Percentiles rank a stretch among this genome's conserved stretches.
phyloP scores from a whole-genome alignment of 1,284 basidiomycete species.

The Leccinum laetum region DNA sequence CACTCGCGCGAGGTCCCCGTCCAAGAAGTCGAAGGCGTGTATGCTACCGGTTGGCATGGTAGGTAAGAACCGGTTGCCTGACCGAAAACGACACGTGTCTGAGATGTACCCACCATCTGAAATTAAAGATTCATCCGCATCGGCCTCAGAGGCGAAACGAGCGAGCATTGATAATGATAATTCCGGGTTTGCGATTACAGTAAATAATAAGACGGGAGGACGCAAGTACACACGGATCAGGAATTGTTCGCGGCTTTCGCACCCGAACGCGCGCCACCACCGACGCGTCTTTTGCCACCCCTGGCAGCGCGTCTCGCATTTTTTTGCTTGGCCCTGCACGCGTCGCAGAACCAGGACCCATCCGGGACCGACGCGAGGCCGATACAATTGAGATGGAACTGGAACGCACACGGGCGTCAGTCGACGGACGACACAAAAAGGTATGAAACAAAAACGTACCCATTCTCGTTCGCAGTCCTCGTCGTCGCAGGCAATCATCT shows the following conservation, averaged over 20 bases:
- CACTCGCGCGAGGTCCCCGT: background rate
- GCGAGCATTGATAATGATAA: background rate
- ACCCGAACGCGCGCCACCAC: conserved; percentile 32
- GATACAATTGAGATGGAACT: conserved; percentile 89
- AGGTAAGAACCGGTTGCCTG: background rate
- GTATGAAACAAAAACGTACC: conserved; percentile 53
- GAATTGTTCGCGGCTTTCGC: conserved; percentile 34
- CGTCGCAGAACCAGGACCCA: conserved; percentile 83
- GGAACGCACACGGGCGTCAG: conserved; percentile 12
- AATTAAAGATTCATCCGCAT: background rate
- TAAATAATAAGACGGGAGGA: conserved; percentile 24
- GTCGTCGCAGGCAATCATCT: conserved; percentile 98
- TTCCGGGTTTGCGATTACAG: conserved; percentile 19
- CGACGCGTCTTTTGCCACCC: conserved; percentile 36
- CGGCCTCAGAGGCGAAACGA: background rate
- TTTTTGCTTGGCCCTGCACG: conserved; percentile 54
- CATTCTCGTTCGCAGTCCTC: conserved; percentile 90
- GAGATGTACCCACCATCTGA: background rate
- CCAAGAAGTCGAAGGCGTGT: background rate
- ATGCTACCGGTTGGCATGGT: background rate
- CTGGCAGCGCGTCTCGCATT: conserved; percentile 34
- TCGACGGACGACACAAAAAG: conserved; percentile 6
- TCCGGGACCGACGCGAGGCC: conserved; percentile 71
- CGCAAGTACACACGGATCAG: conserved; percentile 15
- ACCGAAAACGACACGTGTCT: background rate